These are phyloP conservation scores for Knoxia roxburghii DNA, from an alignment of 257 asterid species.

Conservation along the genomic window DNA sequence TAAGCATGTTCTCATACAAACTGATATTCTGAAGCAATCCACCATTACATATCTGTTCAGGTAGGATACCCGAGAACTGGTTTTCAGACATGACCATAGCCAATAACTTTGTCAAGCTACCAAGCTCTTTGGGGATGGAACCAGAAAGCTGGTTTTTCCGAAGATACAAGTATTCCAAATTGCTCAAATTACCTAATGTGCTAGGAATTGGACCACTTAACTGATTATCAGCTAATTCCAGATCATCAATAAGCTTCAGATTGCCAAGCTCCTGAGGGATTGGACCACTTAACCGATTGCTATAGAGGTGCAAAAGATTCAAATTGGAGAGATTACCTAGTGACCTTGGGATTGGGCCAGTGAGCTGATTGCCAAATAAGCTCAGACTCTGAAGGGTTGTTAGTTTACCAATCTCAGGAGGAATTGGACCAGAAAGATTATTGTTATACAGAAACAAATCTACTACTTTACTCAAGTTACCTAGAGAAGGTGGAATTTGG, in stretches of 20 bases:
- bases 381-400: not conserved
- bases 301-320: conserved; percentile 1
- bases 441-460: not conserved
- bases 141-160: conserved; percentile 16
- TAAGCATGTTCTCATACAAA: conserved; percentile 18
- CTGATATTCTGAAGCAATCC: conserved; percentile 23
- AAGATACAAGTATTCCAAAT: not conserved
- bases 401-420: conserved; percentile 16
- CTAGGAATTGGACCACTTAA: conserved; percentile 15
- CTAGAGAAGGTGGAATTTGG: conserved; percentile 10
- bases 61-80: conserved; percentile 28
- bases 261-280: conserved; percentile 25
- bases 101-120: conserved; percentile 9
- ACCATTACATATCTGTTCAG: conserved; percentile 29
- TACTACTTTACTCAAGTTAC: conserved; percentile 1
- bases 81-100: conserved; percentile 13
- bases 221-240: conserved; percentile 3
- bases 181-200: conserved; percentile 10
- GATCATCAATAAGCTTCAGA: conserved; percentile 3
- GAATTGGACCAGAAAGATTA: conserved; percentile 12
- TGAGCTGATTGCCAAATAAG: not conserved
- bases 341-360: not conserved
- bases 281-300: conserved; percentile 15
- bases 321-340: not conserved
- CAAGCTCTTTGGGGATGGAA: conserved; percentile 21